Evolutionary conservation across 2,329 filamentous ascomycete species (phyloP).

Genomic region (Verticillium albo-atrum): DNA sequence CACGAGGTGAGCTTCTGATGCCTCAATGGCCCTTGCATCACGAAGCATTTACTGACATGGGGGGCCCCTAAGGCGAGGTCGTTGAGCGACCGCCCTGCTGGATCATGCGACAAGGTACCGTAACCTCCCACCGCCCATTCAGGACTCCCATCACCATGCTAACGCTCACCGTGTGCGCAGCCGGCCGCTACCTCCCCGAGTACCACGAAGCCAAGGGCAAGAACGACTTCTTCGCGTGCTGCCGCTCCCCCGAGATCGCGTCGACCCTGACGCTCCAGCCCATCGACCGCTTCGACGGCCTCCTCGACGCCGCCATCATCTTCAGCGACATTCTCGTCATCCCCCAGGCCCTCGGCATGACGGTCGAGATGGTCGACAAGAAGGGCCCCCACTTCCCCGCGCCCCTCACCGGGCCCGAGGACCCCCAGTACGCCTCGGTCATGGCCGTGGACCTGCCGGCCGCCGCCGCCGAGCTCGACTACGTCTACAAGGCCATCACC

Average conservation of each 20-base stretch:
- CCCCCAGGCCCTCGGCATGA: conserved; percentile 96
- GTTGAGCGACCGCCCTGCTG: conserved; percentile 94
- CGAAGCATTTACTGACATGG: conserved; percentile 13
- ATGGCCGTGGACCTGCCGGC: conserved; percentile 70
- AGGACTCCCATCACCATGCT: no score
- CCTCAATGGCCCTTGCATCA: neutral
- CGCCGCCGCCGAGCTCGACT: conserved; percentile 78
- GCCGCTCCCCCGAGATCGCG: conserved; percentile 85
- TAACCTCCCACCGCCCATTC: no score
- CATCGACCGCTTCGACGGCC: conserved; percentile 82
- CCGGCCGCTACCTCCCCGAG: conserved; percentile 93
- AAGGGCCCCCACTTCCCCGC: conserved; percentile 93
- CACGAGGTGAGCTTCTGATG: conserved; percentile 62
- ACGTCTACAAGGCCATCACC: conserved; percentile 94
- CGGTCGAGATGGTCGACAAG: conserved; percentile 97
- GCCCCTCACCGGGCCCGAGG: conserved; percentile 73
- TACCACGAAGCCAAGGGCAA: conserved; percentile 92
- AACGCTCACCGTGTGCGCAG: no score
- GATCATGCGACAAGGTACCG: conserved; percentile 99
- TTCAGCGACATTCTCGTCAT: conserved; percentile 98
- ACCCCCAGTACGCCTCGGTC: conserved; percentile 77
- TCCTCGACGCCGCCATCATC: conserved; percentile 96
- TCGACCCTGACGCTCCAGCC: conserved; percentile 93
- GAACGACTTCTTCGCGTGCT: conserved; percentile 97
- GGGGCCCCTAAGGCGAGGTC: conserved; percentile 74